phyloP scores from a whole-genome alignment of 768 basidiomycete genomes.

The Mycena galericulata region DNA sequence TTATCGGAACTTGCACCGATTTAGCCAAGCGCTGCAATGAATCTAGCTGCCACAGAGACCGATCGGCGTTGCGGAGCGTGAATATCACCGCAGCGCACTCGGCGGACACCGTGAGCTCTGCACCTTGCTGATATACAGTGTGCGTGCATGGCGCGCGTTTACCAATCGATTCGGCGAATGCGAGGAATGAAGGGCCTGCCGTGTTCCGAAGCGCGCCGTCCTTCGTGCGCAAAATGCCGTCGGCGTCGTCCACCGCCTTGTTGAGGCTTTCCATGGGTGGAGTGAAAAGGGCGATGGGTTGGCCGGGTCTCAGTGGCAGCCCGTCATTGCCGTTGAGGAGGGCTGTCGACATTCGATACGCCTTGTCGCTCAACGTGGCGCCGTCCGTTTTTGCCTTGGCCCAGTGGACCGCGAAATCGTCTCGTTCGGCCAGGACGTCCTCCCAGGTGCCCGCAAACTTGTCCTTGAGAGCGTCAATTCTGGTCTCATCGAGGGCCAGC shows the following conservation, averaged over 20 bases:
- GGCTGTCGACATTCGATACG: constrained; percentile 62
- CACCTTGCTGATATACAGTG: constrained; percentile 55
- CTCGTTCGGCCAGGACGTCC: constrained; percentile 44
- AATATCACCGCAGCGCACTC: constrained; percentile 57
- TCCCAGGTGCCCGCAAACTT: constrained; percentile 63
- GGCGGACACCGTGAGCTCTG: constrained; percentile 22
- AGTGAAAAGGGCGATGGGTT: constrained; percentile 61
- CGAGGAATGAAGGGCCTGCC: constrained; percentile 65
- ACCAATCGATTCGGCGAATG: constrained; percentile 57
- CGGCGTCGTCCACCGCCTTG: constrained; percentile 69
- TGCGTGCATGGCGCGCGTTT: constrained; percentile 53
- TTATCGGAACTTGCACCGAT: constrained; percentile 46
- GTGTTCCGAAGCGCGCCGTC: constrained; percentile 65
- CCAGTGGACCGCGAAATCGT: constrained; percentile 48
- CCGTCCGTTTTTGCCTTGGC: constrained; percentile 53
- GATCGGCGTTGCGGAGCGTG: constrained; percentile 68
- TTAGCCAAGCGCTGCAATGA: constrained; percentile 47
- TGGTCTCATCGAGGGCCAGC: constrained; percentile 54
- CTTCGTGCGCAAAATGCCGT: constrained; percentile 54
- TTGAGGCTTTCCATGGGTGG: constrained; percentile 70
- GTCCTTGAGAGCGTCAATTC: constrained; percentile 65
- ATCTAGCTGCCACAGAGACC: constrained; percentile 63
- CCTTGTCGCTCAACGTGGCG: constrained; percentile 53
- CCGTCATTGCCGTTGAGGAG: constrained; percentile 56
- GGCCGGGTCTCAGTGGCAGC: constrained; percentile 49